Evolutionary conservation across 192 early-diverging fungal genomes (phyloP).

Genomic region (Coemansia sp.): DNA sequence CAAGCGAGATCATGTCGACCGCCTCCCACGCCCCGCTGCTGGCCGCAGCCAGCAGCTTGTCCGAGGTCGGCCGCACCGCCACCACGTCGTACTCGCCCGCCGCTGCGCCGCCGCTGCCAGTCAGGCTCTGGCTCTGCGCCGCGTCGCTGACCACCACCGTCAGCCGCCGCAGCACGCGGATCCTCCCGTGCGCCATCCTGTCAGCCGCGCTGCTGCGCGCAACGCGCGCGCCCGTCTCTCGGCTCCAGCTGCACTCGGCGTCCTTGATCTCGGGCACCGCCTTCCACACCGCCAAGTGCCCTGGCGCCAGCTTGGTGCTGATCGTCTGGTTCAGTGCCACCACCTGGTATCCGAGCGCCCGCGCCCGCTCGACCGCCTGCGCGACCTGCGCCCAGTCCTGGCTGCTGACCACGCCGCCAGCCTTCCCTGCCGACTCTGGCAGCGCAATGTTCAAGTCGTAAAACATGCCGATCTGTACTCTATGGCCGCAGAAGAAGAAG

Average conservation of each 20-base stretch:
- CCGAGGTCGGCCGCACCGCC: conserved; percentile 42
- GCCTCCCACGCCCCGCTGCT: conserved; percentile 41
- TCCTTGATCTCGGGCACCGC: conserved; percentile 16
- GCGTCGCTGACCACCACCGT: conserved; percentile 40
- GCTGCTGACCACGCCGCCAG: conserved; percentile 22
- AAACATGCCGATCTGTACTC: conserved; percentile 27
- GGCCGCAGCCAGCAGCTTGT: conserved; percentile 38
- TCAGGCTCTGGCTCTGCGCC: conserved; percentile 35
- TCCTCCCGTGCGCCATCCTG: conserved; percentile 16
- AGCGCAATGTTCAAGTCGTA: conserved; percentile 55
- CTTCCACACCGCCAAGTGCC: conserved; percentile 40
- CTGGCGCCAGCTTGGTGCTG: conserved; percentile 28
- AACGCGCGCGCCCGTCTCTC: conserved; percentile 22
- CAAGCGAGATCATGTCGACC: conserved; percentile 47
- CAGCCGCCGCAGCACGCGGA: conserved; percentile 46
- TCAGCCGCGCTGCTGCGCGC: not conserved
- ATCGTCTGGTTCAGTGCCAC: conserved; percentile 51
- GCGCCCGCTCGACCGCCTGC: conserved; percentile 44
- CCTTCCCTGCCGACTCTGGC: conserved; percentile 39
- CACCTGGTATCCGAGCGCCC: conserved; percentile 36
- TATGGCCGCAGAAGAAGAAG: too few species aligned
- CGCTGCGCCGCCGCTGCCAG: conserved; percentile 13
- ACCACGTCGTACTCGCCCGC: conserved; percentile 45
- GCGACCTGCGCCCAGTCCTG: conserved; percentile 42
- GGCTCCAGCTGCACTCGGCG: conserved; percentile 33